Conservation (phyloP, 306 rosid genomes). For the Rosa rugosa region DNA sequence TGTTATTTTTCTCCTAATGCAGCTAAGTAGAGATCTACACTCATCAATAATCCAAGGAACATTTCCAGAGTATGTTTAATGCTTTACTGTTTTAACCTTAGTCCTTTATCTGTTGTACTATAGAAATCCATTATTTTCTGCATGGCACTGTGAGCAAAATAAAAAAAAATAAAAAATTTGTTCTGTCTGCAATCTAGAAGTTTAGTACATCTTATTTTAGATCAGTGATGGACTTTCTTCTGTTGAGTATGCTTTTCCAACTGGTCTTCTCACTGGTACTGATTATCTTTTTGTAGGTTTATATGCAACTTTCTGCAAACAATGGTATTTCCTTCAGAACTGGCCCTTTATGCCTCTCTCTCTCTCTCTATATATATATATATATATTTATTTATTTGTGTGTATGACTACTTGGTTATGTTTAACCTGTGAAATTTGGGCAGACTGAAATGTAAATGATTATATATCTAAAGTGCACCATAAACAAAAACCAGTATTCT, state of each 20-base stretch:
- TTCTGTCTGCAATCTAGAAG: neutral
- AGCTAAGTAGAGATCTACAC: slow-evolving; percentile 93
- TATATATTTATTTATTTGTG: neutral
- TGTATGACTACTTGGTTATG: neutral
- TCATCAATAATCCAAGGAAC: slow-evolving; percentile 70
- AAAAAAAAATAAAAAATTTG: neutral
- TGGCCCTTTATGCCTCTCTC: slow-evolving; percentile 12
- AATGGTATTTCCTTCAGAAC: slow-evolving; percentile 51
- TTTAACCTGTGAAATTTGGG: neutral
- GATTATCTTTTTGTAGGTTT: slow-evolving; percentile 59
- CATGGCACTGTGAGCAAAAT: neutral
- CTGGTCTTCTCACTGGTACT: slow-evolving; percentile 19
- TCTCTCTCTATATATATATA: neutral
- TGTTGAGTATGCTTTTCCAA: slow-evolving; percentile 6
- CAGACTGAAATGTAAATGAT: neutral
- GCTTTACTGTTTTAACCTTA: neutral
- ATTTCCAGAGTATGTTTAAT: slow-evolving; percentile 77
- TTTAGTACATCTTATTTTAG: neutral
- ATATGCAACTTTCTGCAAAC: slow-evolving; percentile 70
- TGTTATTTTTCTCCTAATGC: slow-evolving; percentile 24
- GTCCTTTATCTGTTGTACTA: slow-evolving; percentile 6
- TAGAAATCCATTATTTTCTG: neutral
- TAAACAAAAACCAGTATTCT: neutral
- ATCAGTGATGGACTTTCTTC: neutral
- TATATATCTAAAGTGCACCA: neutral